A percentile compares a stretch with the other conserved stretches of the same genome.
Conservation (phyloP, 179 eudicot genomes). For the Gypsophila paniculata region DNA sequence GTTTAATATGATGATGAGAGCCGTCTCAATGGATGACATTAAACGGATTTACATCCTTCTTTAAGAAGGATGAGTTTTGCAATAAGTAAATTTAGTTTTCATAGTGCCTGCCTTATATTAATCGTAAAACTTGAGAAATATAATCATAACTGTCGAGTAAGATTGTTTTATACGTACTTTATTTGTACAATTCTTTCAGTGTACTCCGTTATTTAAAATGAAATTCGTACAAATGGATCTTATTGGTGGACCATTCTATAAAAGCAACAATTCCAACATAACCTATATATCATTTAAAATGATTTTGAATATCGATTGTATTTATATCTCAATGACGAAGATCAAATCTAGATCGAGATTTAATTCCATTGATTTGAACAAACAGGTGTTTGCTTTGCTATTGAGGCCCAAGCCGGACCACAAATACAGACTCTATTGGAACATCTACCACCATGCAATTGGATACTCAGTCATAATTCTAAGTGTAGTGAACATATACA, state of each 20-base stretch:
- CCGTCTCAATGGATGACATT: not conserved
- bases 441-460: constrained; percentile 34
- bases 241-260: not conserved
- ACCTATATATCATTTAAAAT: not conserved
- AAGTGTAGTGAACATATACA: constrained; percentile 38
- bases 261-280: not conserved
- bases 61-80: too few relatives aligned
- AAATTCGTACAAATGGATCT: too few relatives aligned
- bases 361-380: not conserved
- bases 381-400: constrained; percentile 40
- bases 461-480: constrained; percentile 35
- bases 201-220: too few relatives aligned
- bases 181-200: too few relatives aligned
- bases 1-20: not conserved
- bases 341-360: too few relatives aligned
- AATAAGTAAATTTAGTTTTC: too few relatives aligned
- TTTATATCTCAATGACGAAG: too few relatives aligned
- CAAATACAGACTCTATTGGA: constrained; percentile 45
- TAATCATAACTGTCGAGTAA: too few relatives aligned
- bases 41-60: not conserved
- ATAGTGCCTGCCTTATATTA: too few relatives aligned
- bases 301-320: too few relatives aligned
- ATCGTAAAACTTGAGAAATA: too few relatives aligned
- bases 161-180: too few relatives aligned
- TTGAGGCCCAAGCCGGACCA: constrained; percentile 42